A percentile compares a stretch with the other conserved stretches of the same genome.
phyloP scores from a whole-genome alignment of 768 basidiomycete species.

The Thelephora ganbajun region DNA sequence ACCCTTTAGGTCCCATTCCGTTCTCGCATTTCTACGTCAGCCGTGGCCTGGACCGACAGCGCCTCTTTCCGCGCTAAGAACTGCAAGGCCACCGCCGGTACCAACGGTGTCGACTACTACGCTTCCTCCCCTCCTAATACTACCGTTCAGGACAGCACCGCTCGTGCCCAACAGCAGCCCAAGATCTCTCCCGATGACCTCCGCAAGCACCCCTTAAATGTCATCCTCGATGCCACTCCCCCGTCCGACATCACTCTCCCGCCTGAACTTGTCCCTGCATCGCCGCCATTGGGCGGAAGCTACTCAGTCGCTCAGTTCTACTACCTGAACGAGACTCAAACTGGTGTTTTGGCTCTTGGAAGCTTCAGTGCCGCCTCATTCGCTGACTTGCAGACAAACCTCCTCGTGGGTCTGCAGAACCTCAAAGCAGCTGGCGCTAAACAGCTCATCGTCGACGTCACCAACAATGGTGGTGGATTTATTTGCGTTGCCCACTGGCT shows the following conservation, averaged over 20 bases:
- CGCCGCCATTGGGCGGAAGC: slow-evolving; percentile 26
- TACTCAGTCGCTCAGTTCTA: slow-evolving; percentile 41
- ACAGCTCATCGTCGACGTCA: slow-evolving; percentile 43
- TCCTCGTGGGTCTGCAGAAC: slow-evolving; percentile 32
- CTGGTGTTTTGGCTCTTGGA: slow-evolving; percentile 43
- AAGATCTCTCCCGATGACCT: slow-evolving; percentile 5
- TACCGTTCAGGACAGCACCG: background rate
- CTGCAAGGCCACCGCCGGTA: slow-evolving; percentile 31
- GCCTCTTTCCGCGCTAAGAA: slow-evolving; percentile 37
- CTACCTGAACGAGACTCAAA: slow-evolving; percentile 34
- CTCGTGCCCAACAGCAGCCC: slow-evolving; percentile 13
- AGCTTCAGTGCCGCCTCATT: slow-evolving; percentile 38
- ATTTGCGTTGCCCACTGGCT: slow-evolving; percentile 45
- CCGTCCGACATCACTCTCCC: slow-evolving; percentile 26
- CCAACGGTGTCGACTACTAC: slow-evolving; percentile 28
- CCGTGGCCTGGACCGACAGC: slow-evolving; percentile 33
- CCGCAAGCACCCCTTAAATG: slow-evolving; percentile 28
- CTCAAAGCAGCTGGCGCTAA: slow-evolving; percentile 34
- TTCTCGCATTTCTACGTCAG: slow-evolving; percentile 32
- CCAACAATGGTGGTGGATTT: slow-evolving; percentile 28
- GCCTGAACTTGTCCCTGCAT: slow-evolving; percentile 20
- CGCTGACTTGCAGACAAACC: slow-evolving; percentile 23
- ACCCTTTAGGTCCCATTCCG: slow-evolving; percentile 37
- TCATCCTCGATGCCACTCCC: slow-evolving; percentile 32
- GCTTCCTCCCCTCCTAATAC: background rate